Percentiles rank a stretch among this genome's conserved stretches.
phyloP scores from a whole-genome alignment of 495 filamentous ascomycete species.

The Xylaria palmicola region DNA sequence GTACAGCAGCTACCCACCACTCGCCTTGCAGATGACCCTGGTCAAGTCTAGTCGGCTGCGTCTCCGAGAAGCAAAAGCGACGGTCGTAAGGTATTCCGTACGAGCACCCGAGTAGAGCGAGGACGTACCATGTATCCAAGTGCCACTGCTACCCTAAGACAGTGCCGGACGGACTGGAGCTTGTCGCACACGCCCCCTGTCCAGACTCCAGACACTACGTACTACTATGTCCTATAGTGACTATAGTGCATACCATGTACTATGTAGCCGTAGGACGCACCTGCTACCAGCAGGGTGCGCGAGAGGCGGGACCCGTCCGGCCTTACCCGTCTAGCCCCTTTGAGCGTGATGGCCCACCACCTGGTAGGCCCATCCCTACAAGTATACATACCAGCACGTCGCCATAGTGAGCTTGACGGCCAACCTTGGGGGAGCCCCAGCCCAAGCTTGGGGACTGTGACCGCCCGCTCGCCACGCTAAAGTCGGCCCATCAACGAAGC shows the following conservation, averaged over 20 bases:
- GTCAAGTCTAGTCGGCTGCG: slow-evolving; percentile 15
- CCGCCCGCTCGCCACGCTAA: neutral
- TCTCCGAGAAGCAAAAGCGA: slow-evolving; percentile 18
- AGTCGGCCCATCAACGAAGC: neutral
- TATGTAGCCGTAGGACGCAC: too few relatives aligned
- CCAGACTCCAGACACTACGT: neutral
- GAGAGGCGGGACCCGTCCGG: too few relatives aligned
- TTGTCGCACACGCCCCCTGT: too few relatives aligned
- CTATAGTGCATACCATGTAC: too few relatives aligned
- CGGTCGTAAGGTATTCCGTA: slow-evolving; percentile 14
- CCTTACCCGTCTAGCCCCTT: neutral
- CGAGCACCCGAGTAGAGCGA: too few relatives aligned
- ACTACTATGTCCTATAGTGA: too few relatives aligned
- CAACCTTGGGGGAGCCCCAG: too few relatives aligned
- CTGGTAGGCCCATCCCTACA: too few relatives aligned
- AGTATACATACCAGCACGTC: too few relatives aligned
- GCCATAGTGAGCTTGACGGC: neutral
- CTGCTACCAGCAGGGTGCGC: too few relatives aligned
- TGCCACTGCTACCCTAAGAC: too few relatives aligned
- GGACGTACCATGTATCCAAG: neutral
- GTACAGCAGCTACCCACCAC: slow-evolving; percentile 3
- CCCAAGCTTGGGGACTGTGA: neutral
- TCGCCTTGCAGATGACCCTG: neutral
- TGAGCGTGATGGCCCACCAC: neutral
- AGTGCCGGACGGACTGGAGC: too few relatives aligned